Percentiles rank a stretch among this genome's conserved stretches.
Evolutionary conservation across 768 basidiomycete species (phyloP).

Genomic region (Lactarius hengduanensis): DNA sequence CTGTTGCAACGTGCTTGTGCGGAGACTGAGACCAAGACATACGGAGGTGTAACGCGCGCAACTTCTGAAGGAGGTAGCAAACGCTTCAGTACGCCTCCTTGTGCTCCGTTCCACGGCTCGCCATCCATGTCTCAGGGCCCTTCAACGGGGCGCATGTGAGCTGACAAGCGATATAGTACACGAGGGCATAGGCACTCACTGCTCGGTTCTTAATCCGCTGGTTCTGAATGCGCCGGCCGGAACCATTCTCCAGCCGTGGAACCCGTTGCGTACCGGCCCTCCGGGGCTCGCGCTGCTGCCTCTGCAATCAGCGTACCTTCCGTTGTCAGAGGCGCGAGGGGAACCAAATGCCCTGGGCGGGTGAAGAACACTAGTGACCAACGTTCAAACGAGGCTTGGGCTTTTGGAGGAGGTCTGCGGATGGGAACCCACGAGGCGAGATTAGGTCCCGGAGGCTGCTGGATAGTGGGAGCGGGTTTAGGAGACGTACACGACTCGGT

Average conservation of each 20-base stretch:
- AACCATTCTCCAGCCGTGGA: slow-evolving; percentile 46
- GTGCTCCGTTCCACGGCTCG: slow-evolving; percentile 26
- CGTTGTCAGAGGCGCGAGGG: slow-evolving; percentile 51
- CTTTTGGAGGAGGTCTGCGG: slow-evolving; percentile 52
- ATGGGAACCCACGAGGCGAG: neutral
- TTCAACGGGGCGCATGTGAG: neutral
- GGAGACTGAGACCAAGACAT: too few relatives aligned
- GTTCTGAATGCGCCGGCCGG: slow-evolving; percentile 41
- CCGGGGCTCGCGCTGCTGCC: slow-evolving; percentile 37
- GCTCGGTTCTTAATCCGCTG: slow-evolving; percentile 29
- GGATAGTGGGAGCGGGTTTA: neutral
- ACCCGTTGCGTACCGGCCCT: slow-evolving; percentile 38
- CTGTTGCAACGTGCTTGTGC: neutral
- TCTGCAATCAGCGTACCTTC: slow-evolving; percentile 52
- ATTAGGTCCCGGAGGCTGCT: neutral
- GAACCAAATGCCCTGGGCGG: slow-evolving; percentile 55
- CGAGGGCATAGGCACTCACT: neutral
- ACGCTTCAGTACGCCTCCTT: slow-evolving; percentile 1
- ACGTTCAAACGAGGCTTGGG: slow-evolving; percentile 51
- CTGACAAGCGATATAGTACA: too few relatives aligned
- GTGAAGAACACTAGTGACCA: slow-evolving; percentile 75
- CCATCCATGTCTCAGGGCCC: slow-evolving; percentile 24
- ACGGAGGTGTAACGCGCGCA: too few relatives aligned
- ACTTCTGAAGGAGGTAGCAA: too few relatives aligned
- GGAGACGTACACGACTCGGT: slow-evolving; percentile 33